These are phyloP conservation scores for Pichia cactophila DNA, from an alignment of 1,139 yeast genomes.

Conservation along the genomic window DNA sequence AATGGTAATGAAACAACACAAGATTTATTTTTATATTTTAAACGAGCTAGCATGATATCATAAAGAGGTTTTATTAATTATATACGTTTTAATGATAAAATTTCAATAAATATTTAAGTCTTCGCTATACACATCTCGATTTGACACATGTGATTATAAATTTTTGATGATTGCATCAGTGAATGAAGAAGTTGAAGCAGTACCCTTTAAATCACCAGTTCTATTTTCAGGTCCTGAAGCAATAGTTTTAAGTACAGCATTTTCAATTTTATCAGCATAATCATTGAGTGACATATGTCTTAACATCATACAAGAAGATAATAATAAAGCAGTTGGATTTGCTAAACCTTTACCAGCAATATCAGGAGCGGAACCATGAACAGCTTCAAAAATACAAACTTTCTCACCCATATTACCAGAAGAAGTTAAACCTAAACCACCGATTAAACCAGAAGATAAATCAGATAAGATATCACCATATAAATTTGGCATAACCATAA, in stretches of 20 bases:
- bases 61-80: background rate
- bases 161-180: conserved; percentile 70
- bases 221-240: conserved; percentile 92
- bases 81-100: background rate
- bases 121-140: background rate
- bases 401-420: conserved; percentile 99
- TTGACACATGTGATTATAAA: conserved; percentile 30
- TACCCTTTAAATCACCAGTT: conserved; percentile 94
- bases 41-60: background rate
- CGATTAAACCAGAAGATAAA: conserved; percentile 93
- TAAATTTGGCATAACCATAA: conserved; percentile 98
- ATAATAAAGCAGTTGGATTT: conserved; percentile 94
- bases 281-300: conserved; percentile 89
- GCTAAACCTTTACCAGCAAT: conserved; percentile 98
- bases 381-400: conserved; percentile 97
- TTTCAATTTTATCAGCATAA: conserved; percentile 77
- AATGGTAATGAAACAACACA: background rate
- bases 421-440: conserved; percentile 97
- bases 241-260: conserved; percentile 83
- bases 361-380: conserved; percentile 98
- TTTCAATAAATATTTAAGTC: background rate
- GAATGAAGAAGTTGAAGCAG: conserved; percentile 81
- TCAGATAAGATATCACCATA: conserved; percentile 99
- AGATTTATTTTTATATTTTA: background rate
- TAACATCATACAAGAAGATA: conserved; percentile 97